These are phyloP conservation scores for Solanum megistacrolobum DNA, from an alignment of 257 asterid species.

Conservation along the genomic window DNA sequence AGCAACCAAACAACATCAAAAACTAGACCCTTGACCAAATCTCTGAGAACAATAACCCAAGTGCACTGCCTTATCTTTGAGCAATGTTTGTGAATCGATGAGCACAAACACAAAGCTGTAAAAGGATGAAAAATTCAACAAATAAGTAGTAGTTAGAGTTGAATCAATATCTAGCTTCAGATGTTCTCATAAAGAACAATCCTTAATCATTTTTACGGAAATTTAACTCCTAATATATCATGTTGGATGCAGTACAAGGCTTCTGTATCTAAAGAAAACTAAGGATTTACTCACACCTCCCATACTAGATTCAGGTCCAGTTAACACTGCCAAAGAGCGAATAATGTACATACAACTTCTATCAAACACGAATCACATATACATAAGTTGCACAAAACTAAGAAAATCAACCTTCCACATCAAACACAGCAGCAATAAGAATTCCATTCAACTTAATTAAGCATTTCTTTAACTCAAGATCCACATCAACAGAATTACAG, in stretches of 20 bases:
- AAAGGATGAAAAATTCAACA: background rate
- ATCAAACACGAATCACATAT: background rate
- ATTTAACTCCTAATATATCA: background rate
- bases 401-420: background rate
- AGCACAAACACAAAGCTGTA: constrained; percentile 1
- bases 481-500: background rate
- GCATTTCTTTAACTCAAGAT: background rate
- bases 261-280: background rate
- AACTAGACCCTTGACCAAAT: background rate
- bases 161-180: background rate
- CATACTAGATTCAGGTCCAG: background rate
- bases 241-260: background rate
- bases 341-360: background rate
- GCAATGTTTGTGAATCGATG: background rate
- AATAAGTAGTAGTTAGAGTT: background rate
- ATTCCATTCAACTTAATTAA: background rate
- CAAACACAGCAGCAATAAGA: background rate
- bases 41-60: background rate
- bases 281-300: background rate
- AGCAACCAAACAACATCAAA: constrained; percentile 3
- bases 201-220: background rate
- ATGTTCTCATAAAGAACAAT: background rate
- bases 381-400: background rate
- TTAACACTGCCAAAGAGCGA: background rate
- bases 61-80: background rate